A percentile compares a stretch with the other conserved stretches of the same genome.
Evolutionary conservation across 495 filamentous ascomycete species (phyloP).

Genomic region (Xylaria flabelliformis): DNA sequence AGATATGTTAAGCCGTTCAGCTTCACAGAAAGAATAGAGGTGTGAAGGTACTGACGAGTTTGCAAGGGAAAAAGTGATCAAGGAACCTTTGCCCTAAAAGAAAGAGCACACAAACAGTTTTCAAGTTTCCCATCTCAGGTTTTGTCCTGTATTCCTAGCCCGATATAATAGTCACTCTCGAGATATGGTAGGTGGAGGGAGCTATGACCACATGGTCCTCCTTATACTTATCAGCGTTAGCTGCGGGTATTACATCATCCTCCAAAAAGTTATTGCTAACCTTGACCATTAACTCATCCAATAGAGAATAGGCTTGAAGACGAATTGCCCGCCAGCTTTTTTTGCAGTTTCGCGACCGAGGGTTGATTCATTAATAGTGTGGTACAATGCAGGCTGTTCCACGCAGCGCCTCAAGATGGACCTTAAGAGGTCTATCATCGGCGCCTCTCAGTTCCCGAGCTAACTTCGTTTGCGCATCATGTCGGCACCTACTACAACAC

Average conservation of each 20-base stretch:
- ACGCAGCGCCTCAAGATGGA: constrained; percentile 24
- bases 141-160: no score
- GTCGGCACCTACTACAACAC: constrained; percentile 28
- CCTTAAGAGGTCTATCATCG: constrained; percentile 1
- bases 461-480: constrained; percentile 37
- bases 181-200: no score
- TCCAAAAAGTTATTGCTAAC: not conserved
- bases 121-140: no score
- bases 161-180: no score
- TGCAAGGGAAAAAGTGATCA: no score
- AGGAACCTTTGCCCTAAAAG: no score
- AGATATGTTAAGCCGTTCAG: no score
- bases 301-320: not conserved
- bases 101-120: no score
- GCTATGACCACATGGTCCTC: no score
- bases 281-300: not conserved
- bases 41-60: no score
- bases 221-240: not conserved
- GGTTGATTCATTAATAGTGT: not conserved
- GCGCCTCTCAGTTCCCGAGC: constrained; percentile 9
- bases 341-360: not conserved
- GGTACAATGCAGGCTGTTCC: constrained; percentile 21
- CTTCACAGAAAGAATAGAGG: no score
- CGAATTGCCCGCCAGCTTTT: constrained; percentile 3
- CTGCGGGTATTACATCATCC: not conserved